Percentiles rank a stretch among this genome's conserved stretches.
These are phyloP conservation scores for Metschnikowia kunwiensis DNA, from an alignment of 805 yeast genomes.

Conservation along the genomic window DNA sequence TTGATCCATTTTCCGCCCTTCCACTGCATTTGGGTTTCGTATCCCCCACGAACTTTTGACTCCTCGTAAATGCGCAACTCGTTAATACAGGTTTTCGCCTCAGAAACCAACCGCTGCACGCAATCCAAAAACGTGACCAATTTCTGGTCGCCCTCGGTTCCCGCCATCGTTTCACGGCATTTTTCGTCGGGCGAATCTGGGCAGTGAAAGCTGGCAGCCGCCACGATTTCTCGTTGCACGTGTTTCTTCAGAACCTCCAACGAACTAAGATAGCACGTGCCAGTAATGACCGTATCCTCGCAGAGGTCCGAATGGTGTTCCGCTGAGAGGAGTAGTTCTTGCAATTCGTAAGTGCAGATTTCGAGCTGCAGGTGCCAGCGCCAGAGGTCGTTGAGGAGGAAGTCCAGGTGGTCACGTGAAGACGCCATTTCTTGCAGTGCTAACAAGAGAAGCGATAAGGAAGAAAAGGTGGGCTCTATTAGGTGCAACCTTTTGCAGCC, in stretches of 20 bases:
- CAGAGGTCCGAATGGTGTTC: no score
- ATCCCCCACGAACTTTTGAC: background rate
- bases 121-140: background rate
- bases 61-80: background rate
- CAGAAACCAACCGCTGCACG: background rate
- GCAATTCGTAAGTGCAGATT: slow-evolving; percentile 1
- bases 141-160: no score
- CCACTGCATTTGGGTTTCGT: background rate
- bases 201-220: slow-evolving; percentile 1
- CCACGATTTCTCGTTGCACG: slow-evolving; percentile 1
- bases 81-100: slow-evolving; percentile 2
- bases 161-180: no score
- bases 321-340: no score
- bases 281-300: background rate
- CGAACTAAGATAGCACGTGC: background rate
- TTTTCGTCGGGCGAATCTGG: slow-evolving; percentile 1
- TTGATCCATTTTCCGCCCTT: slow-evolving; percentile 14
- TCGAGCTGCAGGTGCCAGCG: slow-evolving; percentile 7
- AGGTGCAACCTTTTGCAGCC: no score
- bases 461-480: no score
- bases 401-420: slow-evolving; percentile 1
- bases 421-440: no score
- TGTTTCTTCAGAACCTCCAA: slow-evolving; percentile 1
- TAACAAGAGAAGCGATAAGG: no score
- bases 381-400: slow-evolving; percentile 6